Base-by-base conservation (phyloP, 2,329 filamentous ascomycete species). In the Cyanodermella asteris region DNA sequence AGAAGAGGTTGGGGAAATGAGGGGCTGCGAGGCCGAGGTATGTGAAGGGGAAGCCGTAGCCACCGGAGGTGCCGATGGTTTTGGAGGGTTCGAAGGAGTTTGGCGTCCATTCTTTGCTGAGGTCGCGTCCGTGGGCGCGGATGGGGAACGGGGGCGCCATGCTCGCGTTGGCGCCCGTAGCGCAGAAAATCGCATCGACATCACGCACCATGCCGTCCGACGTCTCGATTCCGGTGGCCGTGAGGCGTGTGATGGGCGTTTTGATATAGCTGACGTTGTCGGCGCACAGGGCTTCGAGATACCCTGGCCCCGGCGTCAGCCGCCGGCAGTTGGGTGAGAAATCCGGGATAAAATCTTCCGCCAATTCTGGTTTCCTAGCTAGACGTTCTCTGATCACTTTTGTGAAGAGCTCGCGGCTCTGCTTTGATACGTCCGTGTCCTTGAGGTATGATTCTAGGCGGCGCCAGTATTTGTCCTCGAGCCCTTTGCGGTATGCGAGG, bases 1-100 rank as follows among this genome's bases (percentile, higher is more conserved):
- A 72, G 15, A 73, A 51, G 0, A 76, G 47, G 33, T 77, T 78
- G 0, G 72, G 71, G 31, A 75, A 75, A 0, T 59, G 62, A 0
- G 71, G 69, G 0, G 65, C 62, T 0, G 63, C 61, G 1, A 70
- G 36, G 0, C 70, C 71, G 6, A 75, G 48, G 35, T 77, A 78
- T 0, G 63, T 71, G 38, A 73, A 67, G 0, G 72, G 71, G 30
- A 65, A 72, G 0, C 67, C 69, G 31, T 56, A 57, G 12, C 51
- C 45, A 0, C 61, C 62, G n/a, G n/a, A n/a, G n/a, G n/a, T n/a
- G n/a, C n/a, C n/a, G n/a, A n/a, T n/a, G n/a, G n/a, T n/a, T n/a
- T n/a, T n/a, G n/a, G n/a, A n/a, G n/a, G n/a, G n/a, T n/a, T n/a
- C n/a, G n/a, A n/a, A n/a, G n/a, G n/a, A n/a, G 20, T 55, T 58